A percentile compares a stretch with the other conserved stretches of the same genome.
These are phyloP conservation scores for Mayamaea pseudoterrestris DNA, from an alignment of 108 stramenopile genomes.

Conservation along the genomic window DNA sequence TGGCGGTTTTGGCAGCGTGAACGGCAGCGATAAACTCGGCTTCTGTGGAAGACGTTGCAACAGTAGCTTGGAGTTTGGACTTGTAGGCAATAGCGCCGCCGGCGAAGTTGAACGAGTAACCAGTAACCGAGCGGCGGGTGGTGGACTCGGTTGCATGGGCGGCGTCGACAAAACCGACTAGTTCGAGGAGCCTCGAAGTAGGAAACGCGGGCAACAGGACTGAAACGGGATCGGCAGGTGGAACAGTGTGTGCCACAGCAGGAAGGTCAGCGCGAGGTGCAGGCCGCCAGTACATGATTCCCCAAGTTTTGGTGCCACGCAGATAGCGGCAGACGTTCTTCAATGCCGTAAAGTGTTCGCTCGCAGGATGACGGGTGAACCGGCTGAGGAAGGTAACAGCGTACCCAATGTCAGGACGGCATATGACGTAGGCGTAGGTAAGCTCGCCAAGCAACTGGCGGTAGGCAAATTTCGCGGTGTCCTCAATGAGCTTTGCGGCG, in stretches of 20 bases:
- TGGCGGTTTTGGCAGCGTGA: conserved; percentile 8
- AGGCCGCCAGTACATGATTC: conserved; percentile 4
- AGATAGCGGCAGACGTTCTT: conserved; percentile 14
- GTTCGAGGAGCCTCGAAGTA: too few species aligned
- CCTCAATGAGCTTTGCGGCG: not conserved
- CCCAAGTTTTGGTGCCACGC: conserved; percentile 5
- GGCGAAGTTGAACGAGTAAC: not conserved
- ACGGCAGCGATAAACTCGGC: conserved; percentile 9
- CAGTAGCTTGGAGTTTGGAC: conserved; percentile 4
- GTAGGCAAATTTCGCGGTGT: conserved; percentile 7
- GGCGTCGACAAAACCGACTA: conserved; percentile 12
- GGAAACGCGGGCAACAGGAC: not conserved
- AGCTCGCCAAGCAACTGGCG: conserved; percentile 23
- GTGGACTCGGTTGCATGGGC: conserved; percentile 16
- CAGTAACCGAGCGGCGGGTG: conserved; percentile 23
- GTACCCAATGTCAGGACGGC: conserved; percentile 22
- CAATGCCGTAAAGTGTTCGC: conserved; percentile 4
- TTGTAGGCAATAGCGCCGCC: conserved; percentile 14
- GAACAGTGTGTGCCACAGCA: not conserved
- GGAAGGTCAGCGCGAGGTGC: not conserved
- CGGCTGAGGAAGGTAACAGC: conserved; percentile 9
- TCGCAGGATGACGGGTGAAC: conserved; percentile 7
- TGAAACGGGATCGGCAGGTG: not conserved
- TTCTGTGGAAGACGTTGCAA: conserved; percentile 8
- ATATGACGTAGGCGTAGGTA: conserved; percentile 18